Base-by-base conservation (phyloP, 2,329 filamentous ascomycete genomes). In the Exophiala calicioides region DNA sequence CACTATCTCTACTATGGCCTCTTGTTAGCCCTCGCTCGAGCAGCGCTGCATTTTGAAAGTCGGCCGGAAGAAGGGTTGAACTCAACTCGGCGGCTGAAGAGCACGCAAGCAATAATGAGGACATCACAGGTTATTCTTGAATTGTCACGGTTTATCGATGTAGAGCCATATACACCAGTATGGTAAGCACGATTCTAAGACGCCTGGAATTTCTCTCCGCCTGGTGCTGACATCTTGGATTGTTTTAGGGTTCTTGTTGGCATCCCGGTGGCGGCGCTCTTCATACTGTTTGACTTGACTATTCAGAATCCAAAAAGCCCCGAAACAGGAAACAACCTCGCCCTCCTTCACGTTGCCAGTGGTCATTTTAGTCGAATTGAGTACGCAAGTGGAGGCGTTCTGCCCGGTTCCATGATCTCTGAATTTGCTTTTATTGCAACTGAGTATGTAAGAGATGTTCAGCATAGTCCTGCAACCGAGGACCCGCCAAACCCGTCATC, bases 161-260 rank as follows among this genome's bases (percentile, higher is more conserved):
- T 20, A 3, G 16, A 34, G 16, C 13, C 32, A 5, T 34, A 34
- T 19, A 34, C 32, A 4, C 32, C n/a, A 34, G 16, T 34, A 9
- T 34, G 32, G 32, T 34, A 34, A 16, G 32, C 5, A n/a, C n/a
- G n/a, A n/a, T n/a, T n/a, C n/a, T n/a, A n/a, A n/a, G n/a, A n/a
- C n/a, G n/a, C n/a, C n/a, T n/a, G n/a, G 30, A 6, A 9, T 8
- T 15, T 32, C 7, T 6, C 15, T 32, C 7, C 13, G 6, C 30
- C 30, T 13, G n/a, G n/a, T n/a, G n/a, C n/a, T n/a, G n/a, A n/a
- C n/a, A n/a, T n/a, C n/a, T n/a, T 27, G 24, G n/a, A 27, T 27
- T 27, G 24, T 27, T n/a, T n/a, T n/a, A 32, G 32, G 32, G 16
- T 34, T 19, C 32, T 34, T 9, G 32, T 16, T 18, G 32, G n/a